Evolutionary conservation across 257 asterid genomes (phyloP).

Genomic region (Solanum microdontum): DNA sequence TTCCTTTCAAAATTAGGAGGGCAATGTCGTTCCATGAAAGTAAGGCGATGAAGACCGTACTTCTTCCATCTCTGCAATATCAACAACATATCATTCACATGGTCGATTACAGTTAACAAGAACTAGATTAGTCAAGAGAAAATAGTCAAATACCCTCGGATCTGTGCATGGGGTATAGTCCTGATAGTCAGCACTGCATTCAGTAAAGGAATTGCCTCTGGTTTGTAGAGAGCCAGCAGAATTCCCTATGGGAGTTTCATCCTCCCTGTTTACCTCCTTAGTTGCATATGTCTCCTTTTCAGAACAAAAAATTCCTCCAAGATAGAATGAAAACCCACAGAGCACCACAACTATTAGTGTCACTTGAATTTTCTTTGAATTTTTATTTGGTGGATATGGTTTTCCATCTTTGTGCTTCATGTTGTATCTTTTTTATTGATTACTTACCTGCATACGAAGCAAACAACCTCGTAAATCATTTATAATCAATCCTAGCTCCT

Average conservation of each 20-base stretch:
- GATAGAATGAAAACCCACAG: slow-evolving; percentile 95
- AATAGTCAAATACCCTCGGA: slow-evolving; percentile 55
- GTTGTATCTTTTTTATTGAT: slow-evolving; percentile 16
- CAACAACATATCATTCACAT: not conserved
- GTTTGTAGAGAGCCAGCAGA: slow-evolving; percentile 38
- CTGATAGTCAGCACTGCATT: slow-evolving; percentile 65
- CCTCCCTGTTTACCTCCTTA: slow-evolving; percentile 12
- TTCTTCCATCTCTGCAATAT: slow-evolving; percentile 64
- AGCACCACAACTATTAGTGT: slow-evolving; percentile 54
- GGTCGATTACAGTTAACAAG: not conserved
- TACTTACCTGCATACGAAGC: slow-evolving; percentile 26
- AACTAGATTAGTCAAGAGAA: not conserved
- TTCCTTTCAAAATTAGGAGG: slow-evolving; percentile 67
- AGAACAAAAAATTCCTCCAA: slow-evolving; percentile 80
- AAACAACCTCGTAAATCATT: not conserved
- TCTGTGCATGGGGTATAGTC: slow-evolving; percentile 99
- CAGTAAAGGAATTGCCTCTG: slow-evolving; percentile 48
- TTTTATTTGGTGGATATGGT: slow-evolving; percentile 45
- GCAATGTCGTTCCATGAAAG: slow-evolving; percentile 81
- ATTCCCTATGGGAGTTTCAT: slow-evolving; percentile 16
- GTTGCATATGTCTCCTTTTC: slow-evolving; percentile 34
- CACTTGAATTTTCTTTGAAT: slow-evolving; percentile 49
- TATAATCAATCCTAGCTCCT: not conserved
- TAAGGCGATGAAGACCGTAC: slow-evolving; percentile 44
- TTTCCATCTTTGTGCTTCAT: slow-evolving; percentile 92